Conservation (phyloP, 2,329 filamentous ascomycete genomes). For the Stagonosporopsis tanaceti region DNA sequence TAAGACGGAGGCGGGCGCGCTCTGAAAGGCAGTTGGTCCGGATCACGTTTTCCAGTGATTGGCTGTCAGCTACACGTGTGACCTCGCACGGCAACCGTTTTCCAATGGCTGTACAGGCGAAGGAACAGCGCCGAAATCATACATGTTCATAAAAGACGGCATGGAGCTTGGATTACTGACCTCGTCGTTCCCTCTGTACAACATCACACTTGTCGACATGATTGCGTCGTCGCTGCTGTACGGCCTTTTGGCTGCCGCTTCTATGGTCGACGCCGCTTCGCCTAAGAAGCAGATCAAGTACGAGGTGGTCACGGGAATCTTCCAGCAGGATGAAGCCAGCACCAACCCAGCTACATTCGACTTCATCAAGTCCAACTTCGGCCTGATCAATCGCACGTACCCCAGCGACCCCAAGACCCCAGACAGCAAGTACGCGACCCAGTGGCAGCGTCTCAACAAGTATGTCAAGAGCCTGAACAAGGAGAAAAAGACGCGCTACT, state of each 20-base stretch:
- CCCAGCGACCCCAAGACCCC: constrained; percentile 57
- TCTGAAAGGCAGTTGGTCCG: constrained; percentile 20
- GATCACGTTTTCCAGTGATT: constrained; percentile 40
- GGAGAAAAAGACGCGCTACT: constrained; percentile 62
- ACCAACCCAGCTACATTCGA: constrained; percentile 65
- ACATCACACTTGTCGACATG: constrained; percentile 21
- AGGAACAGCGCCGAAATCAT: neutral
- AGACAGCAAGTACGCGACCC: constrained; percentile 57
- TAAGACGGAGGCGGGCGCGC: constrained; percentile 3
- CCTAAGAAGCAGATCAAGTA: constrained; percentile 61
- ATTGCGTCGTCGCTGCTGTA: constrained; percentile 28
- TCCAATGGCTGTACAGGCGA: constrained; percentile 2
- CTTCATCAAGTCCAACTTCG: constrained; percentile 63
- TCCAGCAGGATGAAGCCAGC: constrained; percentile 67
- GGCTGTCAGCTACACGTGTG: constrained; percentile 20
- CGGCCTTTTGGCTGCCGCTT: constrained; percentile 27
- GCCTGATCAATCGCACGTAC: constrained; percentile 70
- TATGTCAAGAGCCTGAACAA: constrained; percentile 66
- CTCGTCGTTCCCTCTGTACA: neutral
- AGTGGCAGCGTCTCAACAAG: constrained; percentile 70
- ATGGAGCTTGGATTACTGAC: neutral
- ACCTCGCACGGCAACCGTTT: neutral
- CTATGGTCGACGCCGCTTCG: constrained; percentile 25
- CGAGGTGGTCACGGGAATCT: constrained; percentile 67
- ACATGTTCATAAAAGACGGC: constrained; percentile 19